Conservation (phyloP, 1,284 basidiomycete genomes). For the Ceratobasidium sp. region DNA sequence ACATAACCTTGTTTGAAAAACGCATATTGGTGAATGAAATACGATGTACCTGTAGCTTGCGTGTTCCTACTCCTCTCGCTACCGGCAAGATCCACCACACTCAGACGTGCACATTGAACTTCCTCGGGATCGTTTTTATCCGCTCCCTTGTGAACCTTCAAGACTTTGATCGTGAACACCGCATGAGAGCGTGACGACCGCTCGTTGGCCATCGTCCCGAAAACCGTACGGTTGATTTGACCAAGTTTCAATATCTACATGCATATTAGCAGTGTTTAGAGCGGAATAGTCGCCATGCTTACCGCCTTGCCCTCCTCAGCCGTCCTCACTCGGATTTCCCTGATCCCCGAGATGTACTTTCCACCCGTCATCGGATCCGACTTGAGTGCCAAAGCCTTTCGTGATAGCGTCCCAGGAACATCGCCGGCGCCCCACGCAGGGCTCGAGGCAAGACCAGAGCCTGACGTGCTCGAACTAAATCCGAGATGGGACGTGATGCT, state of each 20-base stretch:
- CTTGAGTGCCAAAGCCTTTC: constrained; percentile 86
- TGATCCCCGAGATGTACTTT: constrained; percentile 89
- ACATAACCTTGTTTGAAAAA: neutral
- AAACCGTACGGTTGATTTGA: constrained; percentile 91
- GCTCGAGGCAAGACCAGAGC: constrained; percentile 39
- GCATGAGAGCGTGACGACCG: constrained; percentile 92
- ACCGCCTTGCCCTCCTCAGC: constrained; percentile 74
- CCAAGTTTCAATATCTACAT: constrained; percentile 70
- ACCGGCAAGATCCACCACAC: constrained; percentile 95
- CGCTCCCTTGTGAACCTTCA: constrained; percentile 85
- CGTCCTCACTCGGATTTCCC: constrained; percentile 82
- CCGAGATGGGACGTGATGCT: constrained; percentile 33
- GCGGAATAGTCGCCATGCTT: neutral
- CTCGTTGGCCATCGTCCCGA: constrained; percentile 93
- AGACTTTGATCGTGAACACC: constrained; percentile 92
- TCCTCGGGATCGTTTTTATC: constrained; percentile 76
- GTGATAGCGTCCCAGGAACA: constrained; percentile 64
- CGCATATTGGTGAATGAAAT: neutral
- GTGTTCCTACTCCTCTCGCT: constrained; percentile 95
- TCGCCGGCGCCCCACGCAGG: constrained; percentile 48
- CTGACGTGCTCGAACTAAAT: constrained; percentile 25
- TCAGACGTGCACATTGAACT: constrained; percentile 83
- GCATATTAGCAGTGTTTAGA: neutral
- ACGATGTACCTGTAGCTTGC: constrained; percentile 66
- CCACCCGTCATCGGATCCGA: constrained; percentile 67